phyloP scores from a whole-genome alignment of 2,329 filamentous ascomycete species.

The Balansia obtecta region DNA sequence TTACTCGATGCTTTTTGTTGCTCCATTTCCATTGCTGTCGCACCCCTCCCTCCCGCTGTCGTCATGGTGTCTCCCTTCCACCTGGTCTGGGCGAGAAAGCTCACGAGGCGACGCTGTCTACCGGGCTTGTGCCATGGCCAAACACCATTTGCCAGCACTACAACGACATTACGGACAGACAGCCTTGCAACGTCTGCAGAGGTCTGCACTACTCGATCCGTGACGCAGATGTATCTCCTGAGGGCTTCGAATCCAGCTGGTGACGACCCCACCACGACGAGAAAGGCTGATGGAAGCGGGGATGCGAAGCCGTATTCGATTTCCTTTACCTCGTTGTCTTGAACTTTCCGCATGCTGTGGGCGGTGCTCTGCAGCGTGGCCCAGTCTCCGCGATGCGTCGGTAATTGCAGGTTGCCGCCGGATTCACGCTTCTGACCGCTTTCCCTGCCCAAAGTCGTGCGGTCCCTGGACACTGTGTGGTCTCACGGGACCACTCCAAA shows the following conservation, averaged over 20 bases:
- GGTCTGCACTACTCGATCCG: not conserved
- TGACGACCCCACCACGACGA: conserved; percentile 1
- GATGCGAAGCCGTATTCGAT: not conserved
- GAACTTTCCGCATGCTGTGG: not conserved
- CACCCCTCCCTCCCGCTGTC: conserved; percentile 24
- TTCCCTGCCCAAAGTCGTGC: not conserved
- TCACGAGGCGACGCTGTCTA: not conserved
- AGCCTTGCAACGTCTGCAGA: not conserved
- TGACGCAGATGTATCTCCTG: conserved; percentile 1
- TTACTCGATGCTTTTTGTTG: conserved; percentile 8
- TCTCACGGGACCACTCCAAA: not conserved
- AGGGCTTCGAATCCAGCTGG: not conserved
- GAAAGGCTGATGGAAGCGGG: not conserved
- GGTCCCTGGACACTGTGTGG: not conserved
- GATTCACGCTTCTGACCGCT: conserved; percentile 1
- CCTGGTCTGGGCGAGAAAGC: not conserved
- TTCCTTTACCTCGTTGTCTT: not conserved
- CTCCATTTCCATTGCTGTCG: conserved; percentile 4
- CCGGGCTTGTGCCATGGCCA: not conserved
- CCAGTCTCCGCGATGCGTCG: not conserved
- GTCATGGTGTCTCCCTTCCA: conserved; percentile 20
- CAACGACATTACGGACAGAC: not conserved
- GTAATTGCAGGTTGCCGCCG: not conserved
- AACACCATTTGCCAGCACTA: not conserved
- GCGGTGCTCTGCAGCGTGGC: not conserved